phyloP scores from a whole-genome alignment of 306 rosid species.

The Albizia julibrissin region DNA sequence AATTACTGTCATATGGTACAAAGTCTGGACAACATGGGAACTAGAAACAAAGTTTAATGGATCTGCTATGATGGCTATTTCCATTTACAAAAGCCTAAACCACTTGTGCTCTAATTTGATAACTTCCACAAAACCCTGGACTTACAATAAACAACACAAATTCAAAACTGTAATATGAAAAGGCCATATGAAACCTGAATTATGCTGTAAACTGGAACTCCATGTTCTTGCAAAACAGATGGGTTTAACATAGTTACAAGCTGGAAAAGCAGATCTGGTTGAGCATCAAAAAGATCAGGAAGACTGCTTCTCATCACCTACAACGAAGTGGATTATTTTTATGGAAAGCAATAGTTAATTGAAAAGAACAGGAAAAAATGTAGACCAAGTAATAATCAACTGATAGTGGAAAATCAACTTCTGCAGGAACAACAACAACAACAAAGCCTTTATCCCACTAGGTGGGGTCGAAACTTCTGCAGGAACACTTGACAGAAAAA shows the following conservation, averaged over 20 bases:
- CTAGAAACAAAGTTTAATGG: slow-evolving; percentile 15
- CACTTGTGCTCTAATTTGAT: slow-evolving; percentile 7
- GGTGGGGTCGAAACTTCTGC: too few relatives aligned
- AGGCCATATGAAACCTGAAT: slow-evolving; percentile 65
- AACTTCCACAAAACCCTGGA: slow-evolving; percentile 22
- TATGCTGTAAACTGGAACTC: slow-evolving; percentile 83
- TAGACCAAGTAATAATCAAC: not conserved
- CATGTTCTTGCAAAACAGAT: slow-evolving; percentile 88
- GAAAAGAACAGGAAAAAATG: not conserved
- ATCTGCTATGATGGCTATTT: slow-evolving; percentile 13
- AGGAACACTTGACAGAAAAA: not conserved
- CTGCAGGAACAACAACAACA: not conserved
- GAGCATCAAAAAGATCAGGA: slow-evolving; percentile 98
- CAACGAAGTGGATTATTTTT: slow-evolving; percentile 35
- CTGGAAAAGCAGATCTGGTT: slow-evolving; percentile 97
- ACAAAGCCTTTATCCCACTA: too few relatives aligned
- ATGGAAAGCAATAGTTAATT: not conserved
- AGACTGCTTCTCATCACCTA: slow-evolving; percentile 95
- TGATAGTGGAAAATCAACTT: not conserved
- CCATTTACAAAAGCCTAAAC: slow-evolving; percentile 14
- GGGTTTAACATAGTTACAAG: slow-evolving; percentile 99
- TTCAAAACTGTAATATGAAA: slow-evolving; percentile 2
- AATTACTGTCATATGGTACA: not conserved
- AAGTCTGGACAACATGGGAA: slow-evolving; percentile 16
- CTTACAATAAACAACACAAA: slow-evolving; percentile 11